Evolutionary conservation across 345 rosid genomes (phyloP).

Genomic region (Bruguiera gymnorhiza): DNA sequence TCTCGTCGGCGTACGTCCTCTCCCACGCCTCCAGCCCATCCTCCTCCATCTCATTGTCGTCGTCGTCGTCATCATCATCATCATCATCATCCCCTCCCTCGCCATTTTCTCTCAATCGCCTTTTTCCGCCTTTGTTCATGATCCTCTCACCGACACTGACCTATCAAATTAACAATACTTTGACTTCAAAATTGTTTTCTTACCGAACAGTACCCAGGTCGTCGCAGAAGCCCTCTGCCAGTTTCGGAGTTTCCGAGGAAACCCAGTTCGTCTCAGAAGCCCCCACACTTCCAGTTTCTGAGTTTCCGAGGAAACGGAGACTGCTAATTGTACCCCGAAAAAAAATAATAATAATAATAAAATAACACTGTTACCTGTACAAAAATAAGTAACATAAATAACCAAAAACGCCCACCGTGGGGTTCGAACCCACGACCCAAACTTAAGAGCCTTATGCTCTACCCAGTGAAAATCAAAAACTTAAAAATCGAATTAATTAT

Average conservation of each 20-base stretch:
- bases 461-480: background rate
- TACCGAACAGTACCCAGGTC: background rate
- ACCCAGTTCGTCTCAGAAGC: background rate
- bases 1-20: constrained; percentile 66
- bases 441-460: constrained; percentile 44
- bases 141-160: background rate
- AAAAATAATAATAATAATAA: too few relatives aligned
- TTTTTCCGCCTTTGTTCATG: constrained; percentile 47
- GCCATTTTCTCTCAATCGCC: constrained; percentile 19
- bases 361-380: too few relatives aligned
- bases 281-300: background rate
- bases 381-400: too few relatives aligned
- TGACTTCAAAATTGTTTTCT: background rate
- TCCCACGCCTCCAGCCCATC: constrained; percentile 76
- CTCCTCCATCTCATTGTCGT: constrained; percentile 49
- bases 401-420: constrained; percentile 35
- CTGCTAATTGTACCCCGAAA: too few relatives aligned
- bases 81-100: constrained; percentile 51
- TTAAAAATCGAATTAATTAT: too few relatives aligned
- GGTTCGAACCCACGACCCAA: constrained; percentile 55
- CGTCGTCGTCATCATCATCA: constrained; percentile 66
- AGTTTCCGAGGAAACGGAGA: too few relatives aligned
- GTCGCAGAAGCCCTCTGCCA: background rate
- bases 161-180: background rate
- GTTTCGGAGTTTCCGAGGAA: background rate